Base-by-base conservation (phyloP, 805 yeast genomes). In the Pichia paraexigua region DNA sequence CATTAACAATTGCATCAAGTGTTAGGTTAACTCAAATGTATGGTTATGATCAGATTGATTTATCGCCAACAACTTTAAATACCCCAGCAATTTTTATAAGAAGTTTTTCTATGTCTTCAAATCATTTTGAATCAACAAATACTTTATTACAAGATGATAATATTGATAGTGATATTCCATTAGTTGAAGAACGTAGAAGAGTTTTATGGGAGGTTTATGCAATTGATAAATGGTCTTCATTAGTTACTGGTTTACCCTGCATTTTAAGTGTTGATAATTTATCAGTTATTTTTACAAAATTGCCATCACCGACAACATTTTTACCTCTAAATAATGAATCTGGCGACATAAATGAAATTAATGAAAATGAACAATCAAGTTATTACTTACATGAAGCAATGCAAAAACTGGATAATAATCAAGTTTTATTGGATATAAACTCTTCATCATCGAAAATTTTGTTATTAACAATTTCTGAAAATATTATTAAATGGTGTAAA, bases 141-240 rank as follows among this genome's bases (percentile, higher is more conserved):
- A 47, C 41, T 18, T 42, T 56, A 27, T 21, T 53, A 4, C 45
- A 53, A 32, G 61, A 59, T 47, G 66, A 62, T 50, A 51, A 51
- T 17, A 45, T 63, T 12, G 67, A 64, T 49, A 46, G 46, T 1
- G 63, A 63, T 10, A 55, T 64, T 9, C 50, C 64, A 18, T 45
- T 61, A 20, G 53, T 53, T 11, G 71, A 66, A 52, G 70, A 66
- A 49, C 53, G 62, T 20, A 45, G 71, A 32, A 48, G 67, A 15
- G 60, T 63, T n/a, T 58, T 66, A 39, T 66, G 71, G 71, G 63
- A 61, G 42, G 54, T 66, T 41, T 66, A 63, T 53, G 54, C 54
- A 10, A 35, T 55, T 5, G 71, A 65, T 50, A 64, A 63, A 48
- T 66, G 67, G 64, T 64, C 65, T 46, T 58, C 69, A 12, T 50